A percentile compares a stretch with the other conserved stretches of the same genome.
Evolutionary conservation across 2,329 filamentous ascomycete species (phyloP).

Genomic region (Microdochium bolleyi): DNA sequence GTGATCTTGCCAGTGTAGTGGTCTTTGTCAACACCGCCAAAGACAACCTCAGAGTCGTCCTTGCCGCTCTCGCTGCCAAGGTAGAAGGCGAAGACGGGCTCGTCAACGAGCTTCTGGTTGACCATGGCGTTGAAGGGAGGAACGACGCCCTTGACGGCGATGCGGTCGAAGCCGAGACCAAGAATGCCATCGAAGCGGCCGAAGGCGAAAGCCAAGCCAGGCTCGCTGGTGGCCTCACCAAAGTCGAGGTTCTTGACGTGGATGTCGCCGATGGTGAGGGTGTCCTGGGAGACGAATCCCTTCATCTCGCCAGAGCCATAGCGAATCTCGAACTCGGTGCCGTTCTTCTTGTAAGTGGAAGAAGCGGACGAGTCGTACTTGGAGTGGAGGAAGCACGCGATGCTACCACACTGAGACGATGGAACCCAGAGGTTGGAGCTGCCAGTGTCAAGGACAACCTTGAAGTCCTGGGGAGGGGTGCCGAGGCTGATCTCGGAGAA

Average conservation of each 20-base stretch:
- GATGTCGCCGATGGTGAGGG: conserved; percentile 79
- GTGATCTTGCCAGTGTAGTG: conserved; percentile 81
- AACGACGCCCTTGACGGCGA: conserved; percentile 92
- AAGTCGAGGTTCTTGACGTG: conserved; percentile 87
- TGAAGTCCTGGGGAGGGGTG: conserved; percentile 88
- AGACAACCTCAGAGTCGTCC: conserved; percentile 76
- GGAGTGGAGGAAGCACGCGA: conserved; percentile 94
- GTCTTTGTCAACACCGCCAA: conserved; percentile 78
- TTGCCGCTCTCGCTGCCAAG: conserved; percentile 64
- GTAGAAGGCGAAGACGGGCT: conserved; percentile 95
- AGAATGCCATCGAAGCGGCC: conserved; percentile 96
- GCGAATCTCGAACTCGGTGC: conserved; percentile 81
- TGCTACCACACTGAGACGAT: conserved; percentile 81
- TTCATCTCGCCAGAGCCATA: conserved; percentile 93
- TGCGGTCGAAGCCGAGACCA: conserved; percentile 87
- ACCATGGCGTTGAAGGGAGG: conserved; percentile 97
- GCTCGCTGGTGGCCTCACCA: conserved; percentile 91
- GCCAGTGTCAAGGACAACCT: conserved; percentile 96
- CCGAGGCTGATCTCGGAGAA: conserved; percentile 95
- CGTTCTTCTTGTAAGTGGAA: conserved; percentile 89
- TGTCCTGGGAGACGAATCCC: conserved; percentile 89
- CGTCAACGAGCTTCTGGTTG: conserved; percentile 80
- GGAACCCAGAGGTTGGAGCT: conserved; percentile 99
- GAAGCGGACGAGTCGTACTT: conserved; percentile 93
- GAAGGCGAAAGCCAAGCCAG: conserved; percentile 94